phyloP scores from a whole-genome alignment of 2,329 filamentous ascomycete genomes.

The Emmonsia crescens region DNA sequence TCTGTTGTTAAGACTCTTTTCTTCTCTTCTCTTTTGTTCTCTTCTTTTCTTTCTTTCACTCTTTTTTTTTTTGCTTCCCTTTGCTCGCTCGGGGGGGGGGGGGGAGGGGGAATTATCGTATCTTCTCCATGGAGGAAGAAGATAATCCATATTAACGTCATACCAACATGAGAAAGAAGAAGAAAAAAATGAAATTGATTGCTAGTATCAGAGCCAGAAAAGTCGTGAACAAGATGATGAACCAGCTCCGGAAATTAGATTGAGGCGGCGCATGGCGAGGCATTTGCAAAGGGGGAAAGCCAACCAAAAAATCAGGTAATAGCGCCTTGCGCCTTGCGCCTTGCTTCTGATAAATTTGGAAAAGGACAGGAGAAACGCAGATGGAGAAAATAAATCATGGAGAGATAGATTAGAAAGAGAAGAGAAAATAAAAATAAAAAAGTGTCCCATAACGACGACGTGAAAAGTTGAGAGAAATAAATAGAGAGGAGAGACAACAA shows the following conservation, averaged over 20 bases:
- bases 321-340: neutral
- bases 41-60: neutral
- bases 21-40: neutral
- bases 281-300: neutral
- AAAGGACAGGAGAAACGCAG: neutral
- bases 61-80: neutral
- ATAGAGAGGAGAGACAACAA: neutral
- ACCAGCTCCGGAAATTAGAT: neutral
- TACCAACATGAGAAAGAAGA: neutral
- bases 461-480: neutral
- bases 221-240: neutral
- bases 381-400: neutral
- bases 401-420: neutral
- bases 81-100: neutral
- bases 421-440: too few species aligned
- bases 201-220: neutral
- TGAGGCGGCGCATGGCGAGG: neutral
- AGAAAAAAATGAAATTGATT: neutral
- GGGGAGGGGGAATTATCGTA: neutral
- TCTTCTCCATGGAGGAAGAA: neutral
- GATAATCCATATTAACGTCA: neutral
- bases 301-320: neutral
- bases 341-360: neutral
- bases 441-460: too few species aligned
- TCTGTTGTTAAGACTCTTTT: neutral